Conservation (phyloP, 768 basidiomycete genomes). For the Filobasidium wieringae region DNA sequence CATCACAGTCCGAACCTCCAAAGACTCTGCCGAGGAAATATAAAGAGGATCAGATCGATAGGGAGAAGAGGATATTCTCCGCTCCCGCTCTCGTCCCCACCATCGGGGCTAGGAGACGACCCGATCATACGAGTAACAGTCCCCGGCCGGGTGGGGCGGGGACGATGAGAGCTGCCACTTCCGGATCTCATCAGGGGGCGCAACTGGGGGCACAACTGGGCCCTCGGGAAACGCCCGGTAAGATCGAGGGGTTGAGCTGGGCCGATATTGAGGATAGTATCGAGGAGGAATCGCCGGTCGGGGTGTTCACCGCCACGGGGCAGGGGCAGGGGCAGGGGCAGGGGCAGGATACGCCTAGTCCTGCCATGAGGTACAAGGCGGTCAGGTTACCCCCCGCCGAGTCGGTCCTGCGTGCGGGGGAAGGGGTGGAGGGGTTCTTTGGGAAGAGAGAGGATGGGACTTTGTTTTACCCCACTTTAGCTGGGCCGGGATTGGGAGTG, state of each 20-base stretch:
- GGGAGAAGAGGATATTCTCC: neutral
- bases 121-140: too few species aligned
- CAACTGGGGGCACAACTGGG: neutral
- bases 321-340: neutral
- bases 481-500: too few species aligned
- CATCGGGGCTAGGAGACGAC: neutral
- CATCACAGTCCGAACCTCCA: too few species aligned
- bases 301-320: neutral
- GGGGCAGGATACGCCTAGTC: neutral
- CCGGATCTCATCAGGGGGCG: neutral
- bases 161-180: neutral
- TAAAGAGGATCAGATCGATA: neutral
- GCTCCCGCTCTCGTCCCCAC: neutral
- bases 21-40: neutral
- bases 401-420: neutral
- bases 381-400: neutral
- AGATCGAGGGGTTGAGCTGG: neutral
- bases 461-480: neutral
- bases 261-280: neutral
- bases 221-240: too few species aligned
- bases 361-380: conserved; percentile 1
- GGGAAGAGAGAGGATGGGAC: neutral
- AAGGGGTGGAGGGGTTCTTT: neutral
- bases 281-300: too few species aligned
- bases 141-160: neutral